A percentile compares a stretch with the other conserved stretches of the same genome.
These are phyloP conservation scores for Fusarium subtropicale DNA, from an alignment of 2,329 filamentous ascomycete genomes.

Conservation along the genomic window DNA sequence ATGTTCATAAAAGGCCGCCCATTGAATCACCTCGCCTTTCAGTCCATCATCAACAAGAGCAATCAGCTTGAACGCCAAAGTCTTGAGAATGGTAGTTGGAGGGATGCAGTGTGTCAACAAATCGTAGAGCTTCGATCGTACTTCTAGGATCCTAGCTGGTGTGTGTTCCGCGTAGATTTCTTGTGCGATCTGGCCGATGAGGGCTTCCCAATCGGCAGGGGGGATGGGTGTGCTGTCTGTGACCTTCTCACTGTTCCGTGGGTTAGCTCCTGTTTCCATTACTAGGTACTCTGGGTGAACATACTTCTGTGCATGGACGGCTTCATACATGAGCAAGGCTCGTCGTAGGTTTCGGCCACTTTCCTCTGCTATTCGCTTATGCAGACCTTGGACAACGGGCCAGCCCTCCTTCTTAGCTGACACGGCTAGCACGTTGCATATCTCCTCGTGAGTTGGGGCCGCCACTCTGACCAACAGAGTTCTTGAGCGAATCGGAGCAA, in stretches of 20 bases:
- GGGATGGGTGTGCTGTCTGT: constrained; percentile 89
- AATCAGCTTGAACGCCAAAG: constrained; percentile 92
- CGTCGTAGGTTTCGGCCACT: constrained; percentile 91
- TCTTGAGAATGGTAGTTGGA: constrained; percentile 92
- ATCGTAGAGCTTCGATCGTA: constrained; percentile 95
- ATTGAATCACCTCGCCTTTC: constrained; percentile 92
- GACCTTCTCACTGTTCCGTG: constrained; percentile 79
- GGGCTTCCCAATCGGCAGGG: constrained; percentile 95
- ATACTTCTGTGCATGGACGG: constrained; percentile 96
- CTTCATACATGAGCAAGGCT: constrained; percentile 95
- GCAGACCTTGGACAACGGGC: constrained; percentile 78
- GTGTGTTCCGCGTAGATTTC: constrained; percentile 95
- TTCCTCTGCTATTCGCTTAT: constrained; percentile 87
- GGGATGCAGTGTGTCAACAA: constrained; percentile 97
- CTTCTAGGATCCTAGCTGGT: constrained; percentile 87
- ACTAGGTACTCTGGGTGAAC: constrained; percentile 46
- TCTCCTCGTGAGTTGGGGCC: constrained; percentile 87
- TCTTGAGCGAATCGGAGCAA: constrained; percentile 94
- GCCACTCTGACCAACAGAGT: constrained; percentile 92
- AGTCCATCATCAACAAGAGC: constrained; percentile 87
- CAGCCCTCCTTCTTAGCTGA: constrained; percentile 85
- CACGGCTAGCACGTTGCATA: constrained; percentile 78
- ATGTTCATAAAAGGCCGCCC: constrained; percentile 98
- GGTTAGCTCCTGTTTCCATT: constrained; percentile 47
- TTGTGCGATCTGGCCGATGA: constrained; percentile 88